These are phyloP conservation scores for Kalmanozyma brasiliensis DNA, from an alignment of 1,284 basidiomycete genomes.

Conservation along the genomic window DNA sequence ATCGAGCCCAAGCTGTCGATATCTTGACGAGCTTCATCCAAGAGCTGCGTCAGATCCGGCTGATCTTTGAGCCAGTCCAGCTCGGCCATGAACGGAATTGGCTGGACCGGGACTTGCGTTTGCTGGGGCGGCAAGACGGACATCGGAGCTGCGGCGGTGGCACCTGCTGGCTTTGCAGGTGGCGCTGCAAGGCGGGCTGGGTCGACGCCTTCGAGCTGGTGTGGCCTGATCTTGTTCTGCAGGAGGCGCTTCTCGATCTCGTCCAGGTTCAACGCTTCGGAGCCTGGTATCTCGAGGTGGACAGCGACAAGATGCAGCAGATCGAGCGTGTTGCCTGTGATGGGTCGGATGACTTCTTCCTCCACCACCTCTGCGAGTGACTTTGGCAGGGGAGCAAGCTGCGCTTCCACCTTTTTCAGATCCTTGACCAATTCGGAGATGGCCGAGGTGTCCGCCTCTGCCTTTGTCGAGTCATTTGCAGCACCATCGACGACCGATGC, in stretches of 20 bases:
- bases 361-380: slow-evolving; percentile 35
- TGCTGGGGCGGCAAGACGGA: background rate
- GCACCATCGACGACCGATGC: slow-evolving; percentile 2
- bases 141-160: background rate
- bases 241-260: slow-evolving; percentile 27
- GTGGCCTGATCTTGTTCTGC: slow-evolving; percentile 16
- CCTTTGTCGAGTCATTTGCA: slow-evolving; percentile 11
- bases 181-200: background rate
- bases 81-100: slow-evolving; percentile 27
- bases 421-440: slow-evolving; percentile 14
- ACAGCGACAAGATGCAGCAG: slow-evolving; percentile 36
- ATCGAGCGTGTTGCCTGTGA: slow-evolving; percentile 37
- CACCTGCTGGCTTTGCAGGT: background rate
- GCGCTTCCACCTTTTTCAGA: slow-evolving; percentile 9
- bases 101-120: background rate
- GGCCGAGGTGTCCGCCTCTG: slow-evolving; percentile 11
- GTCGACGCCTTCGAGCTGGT: slow-evolving; percentile 11
- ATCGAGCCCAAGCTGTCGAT: slow-evolving; percentile 44
- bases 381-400: slow-evolving; percentile 20
- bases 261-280: slow-evolving; percentile 11
- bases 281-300: slow-evolving; percentile 12
- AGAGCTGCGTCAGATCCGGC: slow-evolving; percentile 24
- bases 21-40: slow-evolving; percentile 42
- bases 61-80: slow-evolving; percentile 38
- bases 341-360: slow-evolving; percentile 35